A percentile compares a stretch with the other conserved stretches of the same genome.
Conservation (phyloP, 78 protist species). For the Dictyostelium citrinum region DNA sequence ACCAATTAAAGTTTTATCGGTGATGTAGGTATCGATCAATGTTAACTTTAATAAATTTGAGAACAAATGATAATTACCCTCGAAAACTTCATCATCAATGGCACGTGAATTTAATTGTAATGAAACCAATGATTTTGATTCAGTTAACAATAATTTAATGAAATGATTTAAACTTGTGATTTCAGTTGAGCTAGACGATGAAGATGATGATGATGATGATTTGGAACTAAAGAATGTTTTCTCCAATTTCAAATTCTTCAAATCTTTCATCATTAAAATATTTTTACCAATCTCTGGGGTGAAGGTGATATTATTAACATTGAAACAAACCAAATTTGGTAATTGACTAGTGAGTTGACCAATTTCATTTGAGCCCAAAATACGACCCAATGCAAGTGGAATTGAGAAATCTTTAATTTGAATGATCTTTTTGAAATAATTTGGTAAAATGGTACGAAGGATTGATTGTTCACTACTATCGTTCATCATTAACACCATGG, state of each 20-base stretch:
- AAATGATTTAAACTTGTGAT: constrained; percentile 13
- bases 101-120: neutral
- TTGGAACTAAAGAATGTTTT: neutral
- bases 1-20: neutral
- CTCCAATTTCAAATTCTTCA: neutral
- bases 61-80: neutral
- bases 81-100: constrained; percentile 6
- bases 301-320: neutral
- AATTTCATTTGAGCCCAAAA: neutral
- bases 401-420: neutral
- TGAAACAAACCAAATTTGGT: neutral
- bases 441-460: neutral
- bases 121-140: neutral
- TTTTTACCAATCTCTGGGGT: neutral
- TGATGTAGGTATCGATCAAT: neutral
- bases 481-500: neutral
- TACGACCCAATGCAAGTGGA: neutral
- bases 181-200: too few species aligned
- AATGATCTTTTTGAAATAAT: neutral
- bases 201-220: too few species aligned
- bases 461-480: neutral
- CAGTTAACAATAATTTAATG: neutral
- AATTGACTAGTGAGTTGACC: neutral
- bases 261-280: neutral
- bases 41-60: neutral